These are phyloP conservation scores for Neurospora sp. DNA, from an alignment of 495 filamentous ascomycete species.

Conservation along the genomic window DNA sequence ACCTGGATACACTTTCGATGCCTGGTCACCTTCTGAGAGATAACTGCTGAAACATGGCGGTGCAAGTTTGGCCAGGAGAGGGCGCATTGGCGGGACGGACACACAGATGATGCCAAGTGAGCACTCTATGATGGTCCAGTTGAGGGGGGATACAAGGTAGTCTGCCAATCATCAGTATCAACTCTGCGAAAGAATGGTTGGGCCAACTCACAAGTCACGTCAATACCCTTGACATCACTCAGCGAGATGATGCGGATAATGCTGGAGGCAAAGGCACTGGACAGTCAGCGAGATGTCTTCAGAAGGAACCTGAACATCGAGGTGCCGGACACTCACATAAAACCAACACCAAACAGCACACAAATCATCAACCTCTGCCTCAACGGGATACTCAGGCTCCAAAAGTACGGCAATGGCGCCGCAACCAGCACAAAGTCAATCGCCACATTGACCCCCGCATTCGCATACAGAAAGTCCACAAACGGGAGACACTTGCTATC, in stretches of 20 bases:
- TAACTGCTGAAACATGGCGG: conserved; percentile 5
- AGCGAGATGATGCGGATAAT: conserved; percentile 14
- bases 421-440: conserved; percentile 37
- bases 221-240: conserved; percentile 11
- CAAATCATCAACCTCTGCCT: conserved; percentile 16
- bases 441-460: conserved; percentile 33
- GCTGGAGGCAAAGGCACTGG: conserved; percentile 18
- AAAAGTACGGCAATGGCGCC: conserved; percentile 34
- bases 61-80: conserved; percentile 11
- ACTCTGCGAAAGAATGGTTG: neutral
- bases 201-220: conserved; percentile 16
- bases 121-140: conserved; percentile 25
- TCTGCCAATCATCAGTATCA: conserved; percentile 7
- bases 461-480: conserved; percentile 34
- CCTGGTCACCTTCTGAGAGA: neutral
- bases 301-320: neutral
- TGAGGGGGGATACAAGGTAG: conserved; percentile 15
- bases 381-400: conserved; percentile 24
- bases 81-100: conserved; percentile 18
- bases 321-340: conserved; percentile 11
- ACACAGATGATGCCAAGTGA: conserved; percentile 22
- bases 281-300: neutral
- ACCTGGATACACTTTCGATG: neutral
- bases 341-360: conserved; percentile 17
- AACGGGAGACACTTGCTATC: conserved; percentile 32